These are phyloP conservation scores for Suhomyces sp. DNA, from an alignment of 805 yeast species.

Conservation along the genomic window DNA sequence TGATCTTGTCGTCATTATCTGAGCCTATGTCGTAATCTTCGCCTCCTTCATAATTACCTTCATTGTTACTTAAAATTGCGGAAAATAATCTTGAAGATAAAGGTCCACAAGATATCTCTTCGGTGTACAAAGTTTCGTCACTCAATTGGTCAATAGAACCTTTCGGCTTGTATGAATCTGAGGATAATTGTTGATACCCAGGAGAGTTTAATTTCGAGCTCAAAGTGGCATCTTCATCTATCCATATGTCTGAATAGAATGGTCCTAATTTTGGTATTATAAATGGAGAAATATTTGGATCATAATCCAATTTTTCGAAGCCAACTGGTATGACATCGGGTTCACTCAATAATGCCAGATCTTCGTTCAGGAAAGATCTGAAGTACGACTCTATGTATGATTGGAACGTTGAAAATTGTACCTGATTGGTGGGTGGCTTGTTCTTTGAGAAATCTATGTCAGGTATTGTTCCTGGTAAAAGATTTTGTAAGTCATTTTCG, in stretches of 20 bases:
- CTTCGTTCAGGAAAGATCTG: constrained; percentile 77
- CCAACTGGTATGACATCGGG: constrained; percentile 58
- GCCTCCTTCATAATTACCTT: constrained; percentile 16
- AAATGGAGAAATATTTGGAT: constrained; percentile 68
- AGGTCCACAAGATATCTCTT: constrained; percentile 86
- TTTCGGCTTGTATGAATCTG: constrained; percentile 52
- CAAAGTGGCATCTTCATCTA: constrained; percentile 65
- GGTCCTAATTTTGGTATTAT: constrained; percentile 85
- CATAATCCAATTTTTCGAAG: constrained; percentile 48
- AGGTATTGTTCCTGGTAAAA: constrained; percentile 88
- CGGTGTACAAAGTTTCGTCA: constrained; percentile 67
- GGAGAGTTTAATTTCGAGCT: constrained; percentile 48
- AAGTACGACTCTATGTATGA: constrained; percentile 83
- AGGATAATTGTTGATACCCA: constrained; percentile 41
- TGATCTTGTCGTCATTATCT: constrained; percentile 8
- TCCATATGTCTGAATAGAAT: constrained; percentile 80
- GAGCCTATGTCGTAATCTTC: constrained; percentile 14
- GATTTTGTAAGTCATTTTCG: constrained; percentile 63
- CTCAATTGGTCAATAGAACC: constrained; percentile 56
- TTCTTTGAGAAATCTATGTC: constrained; percentile 79
- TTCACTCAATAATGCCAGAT: constrained; percentile 67
- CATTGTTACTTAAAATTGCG: constrained; percentile 61
- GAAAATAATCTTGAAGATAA: constrained; percentile 78
- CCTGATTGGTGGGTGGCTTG: constrained; percentile 76
- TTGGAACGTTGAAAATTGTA: constrained; percentile 85